Percentiles rank a stretch among this genome's conserved stretches.
These are phyloP conservation scores for Talaromyces thailandensis DNA, from an alignment of 495 filamentous ascomycete species.

Conservation along the genomic window DNA sequence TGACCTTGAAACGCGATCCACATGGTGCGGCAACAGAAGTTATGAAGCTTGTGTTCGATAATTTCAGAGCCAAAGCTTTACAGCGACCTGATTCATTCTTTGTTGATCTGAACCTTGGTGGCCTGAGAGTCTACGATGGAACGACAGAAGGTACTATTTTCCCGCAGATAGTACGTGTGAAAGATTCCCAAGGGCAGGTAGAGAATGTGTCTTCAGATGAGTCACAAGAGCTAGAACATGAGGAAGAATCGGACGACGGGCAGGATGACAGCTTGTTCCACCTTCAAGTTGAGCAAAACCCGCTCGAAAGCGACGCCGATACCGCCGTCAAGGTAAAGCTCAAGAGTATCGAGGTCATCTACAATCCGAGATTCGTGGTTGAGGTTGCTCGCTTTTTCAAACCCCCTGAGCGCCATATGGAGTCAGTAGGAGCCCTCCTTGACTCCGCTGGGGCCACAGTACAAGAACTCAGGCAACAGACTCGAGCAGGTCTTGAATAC, in stretches of 20 bases:
- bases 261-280: conserved; percentile 79
- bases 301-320: conserved; percentile 84
- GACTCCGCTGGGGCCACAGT: conserved; percentile 93
- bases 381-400: conserved; percentile 91
- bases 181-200: conserved; percentile 59
- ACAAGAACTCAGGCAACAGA: conserved; percentile 88
- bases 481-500: conserved; percentile 89
- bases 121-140: conserved; percentile 89
- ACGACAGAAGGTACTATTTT: conserved; percentile 84
- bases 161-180: conserved; percentile 89
- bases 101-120: conserved; percentile 79
- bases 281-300: conserved; percentile 87
- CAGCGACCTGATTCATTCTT: conserved; percentile 86
- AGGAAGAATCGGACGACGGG: conserved; percentile 41
- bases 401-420: conserved; percentile 94
- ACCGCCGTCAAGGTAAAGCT: conserved; percentile 82
- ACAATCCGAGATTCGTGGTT: conserved; percentile 87
- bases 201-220: conserved; percentile 24
- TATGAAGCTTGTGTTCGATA: conserved; percentile 84
- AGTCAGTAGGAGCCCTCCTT: conserved; percentile 88
- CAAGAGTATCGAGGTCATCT: conserved; percentile 92
- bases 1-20: conserved; percentile 82
- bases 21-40: conserved; percentile 72
- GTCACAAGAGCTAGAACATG: conserved; percentile 47
- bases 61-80: conserved; percentile 79